Base-by-base conservation (phyloP, 148 eudicot species). In the Amaranthus cruentus region DNA sequence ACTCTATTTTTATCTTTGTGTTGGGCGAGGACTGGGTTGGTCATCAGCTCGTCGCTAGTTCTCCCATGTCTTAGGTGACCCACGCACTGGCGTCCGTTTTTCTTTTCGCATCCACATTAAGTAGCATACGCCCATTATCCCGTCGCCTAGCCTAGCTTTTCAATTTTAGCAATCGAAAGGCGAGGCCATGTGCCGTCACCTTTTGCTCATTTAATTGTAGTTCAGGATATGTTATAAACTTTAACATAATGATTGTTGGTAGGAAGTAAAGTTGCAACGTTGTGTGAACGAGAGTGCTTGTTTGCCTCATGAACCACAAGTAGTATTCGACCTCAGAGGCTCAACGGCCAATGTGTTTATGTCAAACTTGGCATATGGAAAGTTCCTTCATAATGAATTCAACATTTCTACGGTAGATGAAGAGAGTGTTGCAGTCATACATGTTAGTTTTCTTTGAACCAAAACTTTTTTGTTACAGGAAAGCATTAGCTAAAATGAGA, bases 401-500 rank as follows among this genome's bases (percentile, higher is more conserved):
- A 81, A 80, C 68, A 75, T 88, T 46, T 88, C 89, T 47, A 85
- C 83, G 1, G 85, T 75, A 8, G 91, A 88, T 46, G 91, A 86
- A 76, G 91, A 88, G 81, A 88, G 89, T 76, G 86, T 85, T 18
- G 89, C 91, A 38, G 67, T 88, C 4, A 77, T 84, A 14, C 70
- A 84, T 75, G 83, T 80, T 4, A 60, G 76, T 80, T 47, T 7
- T 28, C 9, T 18, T 6, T 64, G 51, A 21, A 53, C 53, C 3
- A 11, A 6, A 18, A 43, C n/a, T 50, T 61, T 52, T 3, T 0
- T 2, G 2, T 1, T 28, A 28, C 38, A 28, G 38, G 38, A 28
- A 28, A 0, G 38, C 38, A 28, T 7, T 65, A 59, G 7, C 15
- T 38, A 9, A 51, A 38, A n/a, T n/a, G 50, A 58, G 7, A 11